phyloP scores from a whole-genome alignment of 2,329 filamentous ascomycete genomes.

The Tolypocladium pustulatum region DNA sequence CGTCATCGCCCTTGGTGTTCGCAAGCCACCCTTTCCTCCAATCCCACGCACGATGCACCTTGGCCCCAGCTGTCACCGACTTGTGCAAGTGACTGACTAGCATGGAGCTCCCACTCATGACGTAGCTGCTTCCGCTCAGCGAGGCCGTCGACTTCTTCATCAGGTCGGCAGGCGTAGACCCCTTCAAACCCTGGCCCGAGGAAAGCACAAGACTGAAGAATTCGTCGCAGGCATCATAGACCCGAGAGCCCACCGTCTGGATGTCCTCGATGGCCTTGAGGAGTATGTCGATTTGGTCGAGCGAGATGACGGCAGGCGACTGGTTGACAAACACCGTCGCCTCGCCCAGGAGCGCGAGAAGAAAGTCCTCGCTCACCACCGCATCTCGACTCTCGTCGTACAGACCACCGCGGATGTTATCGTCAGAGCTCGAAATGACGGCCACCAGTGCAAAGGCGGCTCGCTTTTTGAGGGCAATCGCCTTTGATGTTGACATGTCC shows the following conservation, averaged over 20 bases:
- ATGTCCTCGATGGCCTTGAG: constrained; percentile 73
- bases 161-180: constrained; percentile 54
- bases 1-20: constrained; percentile 51
- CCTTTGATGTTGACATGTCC: constrained; percentile 22
- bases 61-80: constrained; percentile 44
- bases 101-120: constrained; percentile 65
- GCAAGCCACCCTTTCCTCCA: constrained; percentile 69
- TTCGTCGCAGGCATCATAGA: constrained; percentile 66
- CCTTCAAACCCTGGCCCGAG: constrained; percentile 54
- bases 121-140: constrained; percentile 50
- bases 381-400: constrained; percentile 73
- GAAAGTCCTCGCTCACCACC: constrained; percentile 79
- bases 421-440: constrained; percentile 77
- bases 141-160: constrained; percentile 48
- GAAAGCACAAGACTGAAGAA: constrained; percentile 67
- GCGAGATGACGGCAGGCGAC: constrained; percentile 42
- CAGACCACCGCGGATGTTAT: constrained; percentile 83
- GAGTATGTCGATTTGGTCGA: constrained; percentile 63
- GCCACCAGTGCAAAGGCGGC: constrained; percentile 65
- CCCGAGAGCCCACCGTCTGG: constrained; percentile 60
- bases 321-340: constrained; percentile 65
- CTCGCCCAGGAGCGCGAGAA: constrained; percentile 77
- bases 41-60: constrained; percentile 58
- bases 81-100: constrained; percentile 52
- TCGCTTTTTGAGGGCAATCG: constrained; percentile 53